phyloP scores from a whole-genome alignment of 2,329 filamentous ascomycete genomes.

The Capronia americana region DNA sequence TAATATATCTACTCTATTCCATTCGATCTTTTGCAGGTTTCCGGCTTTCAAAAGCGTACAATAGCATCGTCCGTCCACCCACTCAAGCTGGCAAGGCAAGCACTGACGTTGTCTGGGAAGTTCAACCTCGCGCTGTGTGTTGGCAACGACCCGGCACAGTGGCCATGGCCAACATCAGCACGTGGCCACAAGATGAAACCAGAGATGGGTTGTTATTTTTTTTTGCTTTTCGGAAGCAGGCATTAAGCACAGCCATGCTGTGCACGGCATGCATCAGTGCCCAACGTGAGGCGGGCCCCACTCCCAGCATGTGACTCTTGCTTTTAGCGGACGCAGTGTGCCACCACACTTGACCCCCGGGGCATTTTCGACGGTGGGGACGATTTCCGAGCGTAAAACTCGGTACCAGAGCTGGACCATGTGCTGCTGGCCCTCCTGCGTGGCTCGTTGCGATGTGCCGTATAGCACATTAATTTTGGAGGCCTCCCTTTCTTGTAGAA shows the following conservation, averaged over 20 bases:
- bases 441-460: background rate
- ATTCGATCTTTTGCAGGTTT: background rate
- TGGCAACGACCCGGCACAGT: background rate
- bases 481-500: background rate
- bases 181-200: slow-evolving; percentile 8
- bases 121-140: background rate
- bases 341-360: background rate
- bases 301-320: slow-evolving; percentile 11
- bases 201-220: background rate
- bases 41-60: background rate
- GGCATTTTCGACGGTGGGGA: background rate
- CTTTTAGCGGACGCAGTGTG: slow-evolving; percentile 3
- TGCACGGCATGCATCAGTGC: slow-evolving; percentile 29
- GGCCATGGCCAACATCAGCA: slow-evolving; percentile 18
- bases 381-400: background rate
- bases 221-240: background rate
- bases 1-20: background rate
- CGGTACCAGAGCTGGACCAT: background rate
- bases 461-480: background rate
- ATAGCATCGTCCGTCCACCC: background rate
- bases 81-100: background rate
- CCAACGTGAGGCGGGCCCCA: slow-evolving; percentile 34
- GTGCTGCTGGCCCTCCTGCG: background rate
- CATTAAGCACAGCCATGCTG: slow-evolving; percentile 16
- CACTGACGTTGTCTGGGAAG: background rate